Percentiles rank a stretch among this genome's conserved stretches.
Conservation (phyloP, 441 rosid genomes). For the Gossypium davidsonii region DNA sequence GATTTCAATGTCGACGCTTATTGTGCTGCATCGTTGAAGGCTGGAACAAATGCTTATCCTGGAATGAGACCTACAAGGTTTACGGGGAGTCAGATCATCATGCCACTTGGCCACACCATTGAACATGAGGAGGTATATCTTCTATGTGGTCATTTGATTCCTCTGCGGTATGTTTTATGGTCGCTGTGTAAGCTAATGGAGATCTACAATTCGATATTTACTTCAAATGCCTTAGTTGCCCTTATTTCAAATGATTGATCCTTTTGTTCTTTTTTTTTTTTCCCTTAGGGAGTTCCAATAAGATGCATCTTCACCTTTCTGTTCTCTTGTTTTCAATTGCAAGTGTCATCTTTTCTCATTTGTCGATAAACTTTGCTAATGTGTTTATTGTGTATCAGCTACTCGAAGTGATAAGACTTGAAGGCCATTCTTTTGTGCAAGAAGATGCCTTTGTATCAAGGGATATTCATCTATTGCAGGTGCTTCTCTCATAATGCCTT, state of each 20-base stretch:
- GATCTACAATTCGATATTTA: not conserved
- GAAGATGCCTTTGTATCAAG: constrained; percentile 85
- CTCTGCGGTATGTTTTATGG: not conserved
- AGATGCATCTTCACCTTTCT: not conserved
- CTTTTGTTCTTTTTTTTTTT: not conserved
- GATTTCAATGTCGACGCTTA: constrained; percentile 95
- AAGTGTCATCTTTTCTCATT: not conserved
- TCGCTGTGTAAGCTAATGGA: not conserved
- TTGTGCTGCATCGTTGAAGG: constrained; percentile 74
- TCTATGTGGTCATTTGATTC: not conserved
- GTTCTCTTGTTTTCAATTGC: not conserved
- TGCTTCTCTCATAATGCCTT: constrained; percentile 11
- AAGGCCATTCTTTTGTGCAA: constrained; percentile 83
- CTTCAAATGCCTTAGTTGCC: not conserved
- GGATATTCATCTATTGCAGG: constrained; percentile 96
- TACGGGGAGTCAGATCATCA: constrained; percentile 84
- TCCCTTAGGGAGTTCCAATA: not conserved
- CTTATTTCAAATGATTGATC: not conserved
- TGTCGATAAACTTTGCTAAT: not conserved
- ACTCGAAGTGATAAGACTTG: constrained; percentile 87
- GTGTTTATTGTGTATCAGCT: constrained; percentile 32
- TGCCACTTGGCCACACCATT: constrained; percentile 95
- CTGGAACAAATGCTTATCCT: constrained; percentile 73
- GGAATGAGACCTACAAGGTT: constrained; percentile 86
- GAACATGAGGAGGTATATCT: constrained; percentile 83